Evolutionary conservation across 75 land plant species (phyloP).

Genomic region (Cunninghamia lanceolata): DNA sequence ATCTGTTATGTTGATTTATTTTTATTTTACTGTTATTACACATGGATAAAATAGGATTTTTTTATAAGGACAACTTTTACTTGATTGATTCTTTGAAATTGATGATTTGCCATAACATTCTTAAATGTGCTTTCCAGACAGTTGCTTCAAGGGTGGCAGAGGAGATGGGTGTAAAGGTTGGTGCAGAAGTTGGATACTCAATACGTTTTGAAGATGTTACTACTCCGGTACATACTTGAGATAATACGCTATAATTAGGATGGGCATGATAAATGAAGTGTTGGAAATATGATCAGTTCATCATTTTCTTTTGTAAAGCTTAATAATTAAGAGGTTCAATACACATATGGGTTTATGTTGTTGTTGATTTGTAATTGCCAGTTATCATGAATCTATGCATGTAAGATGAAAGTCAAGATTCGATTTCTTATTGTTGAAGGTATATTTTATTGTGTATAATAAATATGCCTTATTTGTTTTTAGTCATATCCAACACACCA

Average conservation of each 20-base stretch:
- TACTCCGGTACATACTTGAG: conserved; percentile 40
- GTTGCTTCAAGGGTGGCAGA: conserved; percentile 96
- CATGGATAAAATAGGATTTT: neutral
- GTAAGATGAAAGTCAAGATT: neutral
- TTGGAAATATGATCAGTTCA: neutral
- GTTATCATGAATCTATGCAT: neutral
- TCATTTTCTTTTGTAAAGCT: neutral
- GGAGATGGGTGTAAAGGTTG: conserved; percentile 88
- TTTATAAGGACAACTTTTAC: neutral
- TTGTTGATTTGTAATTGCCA: neutral
- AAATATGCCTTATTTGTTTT: neutral
- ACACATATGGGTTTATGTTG: neutral
- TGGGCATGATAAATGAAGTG: neutral
- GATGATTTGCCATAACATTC: neutral
- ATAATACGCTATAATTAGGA: conserved; percentile 2
- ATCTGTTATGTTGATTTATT: neutral
- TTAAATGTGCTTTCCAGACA: conserved; percentile 33
- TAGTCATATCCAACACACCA: neutral
- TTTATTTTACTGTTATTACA: neutral
- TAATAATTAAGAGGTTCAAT: neutral
- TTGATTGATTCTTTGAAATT: neutral
- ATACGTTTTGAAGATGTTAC: conserved; percentile 96
- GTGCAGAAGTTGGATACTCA: conserved; percentile 96
- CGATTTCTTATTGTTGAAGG: neutral
- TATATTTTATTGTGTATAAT: neutral